phyloP scores from a whole-genome alignment of 495 filamentous ascomycete species.

The Aspergillus avenaceus region DNA sequence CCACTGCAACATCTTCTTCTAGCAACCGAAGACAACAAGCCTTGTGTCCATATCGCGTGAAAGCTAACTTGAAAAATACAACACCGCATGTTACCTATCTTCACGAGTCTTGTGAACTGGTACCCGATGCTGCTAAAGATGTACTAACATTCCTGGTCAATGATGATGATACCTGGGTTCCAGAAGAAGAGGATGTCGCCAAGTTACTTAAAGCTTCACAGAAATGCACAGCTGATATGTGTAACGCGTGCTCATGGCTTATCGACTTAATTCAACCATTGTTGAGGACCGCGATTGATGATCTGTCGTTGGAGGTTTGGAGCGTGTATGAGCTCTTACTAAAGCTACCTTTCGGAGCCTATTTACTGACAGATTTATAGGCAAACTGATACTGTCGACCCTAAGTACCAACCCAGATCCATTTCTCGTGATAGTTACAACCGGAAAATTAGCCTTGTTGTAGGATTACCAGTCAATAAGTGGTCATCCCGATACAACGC shows the following conservation, averaged over 20 bases:
- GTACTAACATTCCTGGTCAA: too few species aligned
- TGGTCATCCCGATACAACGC: neutral
- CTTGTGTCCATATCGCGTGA: too few species aligned
- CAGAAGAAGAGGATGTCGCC: too few species aligned
- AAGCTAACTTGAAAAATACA: too few species aligned
- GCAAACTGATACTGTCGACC: neutral
- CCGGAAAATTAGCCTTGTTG: conserved; percentile 7
- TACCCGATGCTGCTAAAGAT: too few species aligned
- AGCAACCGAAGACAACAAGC: too few species aligned
- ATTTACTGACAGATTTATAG: conserved; percentile 1
- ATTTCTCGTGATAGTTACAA: neutral
- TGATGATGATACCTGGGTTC: too few species aligned
- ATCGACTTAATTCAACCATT: conserved; percentile 4
- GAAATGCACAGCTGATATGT: neutral
- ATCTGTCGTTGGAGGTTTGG: conserved; percentile 4
- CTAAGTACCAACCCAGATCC: conserved; percentile 8
- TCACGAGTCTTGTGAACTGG: too few species aligned
- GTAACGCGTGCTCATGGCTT: conserved; percentile 8
- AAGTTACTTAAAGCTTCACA: too few species aligned
- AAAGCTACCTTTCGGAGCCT: neutral
- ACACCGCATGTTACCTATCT: too few species aligned
- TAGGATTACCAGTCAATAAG: conserved; percentile 1
- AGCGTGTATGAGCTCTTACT: conserved; percentile 5
- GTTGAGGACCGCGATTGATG: conserved; percentile 1
- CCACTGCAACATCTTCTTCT: too few species aligned